A percentile compares a stretch with the other conserved stretches of the same genome.
phyloP scores from a whole-genome alignment of 176 grass and related monocot species.

The Phyllostachys edulis region DNA sequence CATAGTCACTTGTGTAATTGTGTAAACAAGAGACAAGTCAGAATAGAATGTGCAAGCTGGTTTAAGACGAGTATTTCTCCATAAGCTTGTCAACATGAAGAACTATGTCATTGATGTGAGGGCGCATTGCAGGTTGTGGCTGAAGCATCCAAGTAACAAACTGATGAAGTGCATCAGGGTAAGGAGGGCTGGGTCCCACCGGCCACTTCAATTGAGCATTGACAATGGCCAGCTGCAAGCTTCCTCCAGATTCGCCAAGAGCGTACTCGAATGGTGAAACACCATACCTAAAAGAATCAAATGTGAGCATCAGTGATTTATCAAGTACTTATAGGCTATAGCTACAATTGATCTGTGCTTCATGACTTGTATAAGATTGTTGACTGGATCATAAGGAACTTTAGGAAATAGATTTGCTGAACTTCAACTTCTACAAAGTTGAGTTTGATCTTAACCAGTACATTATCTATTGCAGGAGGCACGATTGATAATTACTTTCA shows the following conservation, averaged over 20 bases:
- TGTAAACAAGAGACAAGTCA: conserved; percentile 22
- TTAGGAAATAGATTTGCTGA: background rate
- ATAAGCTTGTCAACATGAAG: conserved; percentile 91
- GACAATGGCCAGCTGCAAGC: conserved; percentile 83
- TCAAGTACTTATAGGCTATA: background rate
- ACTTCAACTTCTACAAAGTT: background rate
- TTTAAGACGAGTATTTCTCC: conserved; percentile 55
- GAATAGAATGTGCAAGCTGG: background rate
- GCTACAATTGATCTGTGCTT: background rate
- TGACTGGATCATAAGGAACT: background rate
- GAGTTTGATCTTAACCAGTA: conserved; percentile 2
- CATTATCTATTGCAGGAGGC: background rate
- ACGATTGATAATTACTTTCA: conserved; percentile 1
- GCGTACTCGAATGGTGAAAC: conserved; percentile 88
- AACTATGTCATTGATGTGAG: conserved; percentile 73
- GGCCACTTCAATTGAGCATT: conserved; percentile 94
- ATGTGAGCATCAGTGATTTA: conserved; percentile 20
- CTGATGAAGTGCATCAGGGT: conserved; percentile 71
- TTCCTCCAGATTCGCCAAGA: conserved; percentile 83
- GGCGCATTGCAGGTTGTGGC: conserved; percentile 64
- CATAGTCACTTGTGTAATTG: conserved; percentile 6
- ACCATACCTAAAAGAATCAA: conserved; percentile 54
- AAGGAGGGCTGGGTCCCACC: conserved; percentile 53
- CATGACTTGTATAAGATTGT: background rate
- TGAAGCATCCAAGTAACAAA: conserved; percentile 92